Evolutionary conservation across 345 rosid species (phyloP).

Genomic region (Geranium rotundifolium): DNA sequence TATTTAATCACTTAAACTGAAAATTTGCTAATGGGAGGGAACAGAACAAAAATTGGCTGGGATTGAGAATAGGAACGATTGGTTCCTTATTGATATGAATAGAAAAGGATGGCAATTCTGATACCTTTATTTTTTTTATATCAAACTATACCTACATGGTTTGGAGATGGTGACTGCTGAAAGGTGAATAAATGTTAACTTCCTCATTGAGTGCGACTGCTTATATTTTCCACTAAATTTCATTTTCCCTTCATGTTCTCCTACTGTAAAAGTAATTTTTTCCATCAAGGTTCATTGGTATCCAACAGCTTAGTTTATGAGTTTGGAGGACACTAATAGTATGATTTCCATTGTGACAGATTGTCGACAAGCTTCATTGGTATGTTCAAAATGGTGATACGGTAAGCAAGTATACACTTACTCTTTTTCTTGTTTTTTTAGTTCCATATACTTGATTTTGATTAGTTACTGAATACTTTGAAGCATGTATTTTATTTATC

Average conservation of each 20-base stretch:
- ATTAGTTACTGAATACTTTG: not conserved
- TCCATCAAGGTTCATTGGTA: no score
- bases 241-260: not conserved
- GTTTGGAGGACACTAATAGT: not conserved
- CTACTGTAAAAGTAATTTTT: not conserved
- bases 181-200: not conserved
- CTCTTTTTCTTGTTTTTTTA: slow-evolving; percentile 4
- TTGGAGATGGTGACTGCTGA: not conserved
- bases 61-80: no score
- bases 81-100: no score
- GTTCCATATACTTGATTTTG: not conserved
- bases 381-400: slow-evolving; percentile 75
- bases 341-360: slow-evolving; percentile 37
- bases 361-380: slow-evolving; percentile 75
- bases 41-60: no score
- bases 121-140: not conserved
- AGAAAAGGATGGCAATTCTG: not conserved
- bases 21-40: no score
- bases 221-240: not conserved
- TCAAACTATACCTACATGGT: not conserved
- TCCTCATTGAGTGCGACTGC: not conserved
- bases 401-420: slow-evolving; percentile 32
- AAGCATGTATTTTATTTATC: not conserved
- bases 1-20: no score
- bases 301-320: not conserved